These are phyloP conservation scores for Boletus sp. DNA, from an alignment of 768 basidiomycete species.

Conservation along the genomic window DNA sequence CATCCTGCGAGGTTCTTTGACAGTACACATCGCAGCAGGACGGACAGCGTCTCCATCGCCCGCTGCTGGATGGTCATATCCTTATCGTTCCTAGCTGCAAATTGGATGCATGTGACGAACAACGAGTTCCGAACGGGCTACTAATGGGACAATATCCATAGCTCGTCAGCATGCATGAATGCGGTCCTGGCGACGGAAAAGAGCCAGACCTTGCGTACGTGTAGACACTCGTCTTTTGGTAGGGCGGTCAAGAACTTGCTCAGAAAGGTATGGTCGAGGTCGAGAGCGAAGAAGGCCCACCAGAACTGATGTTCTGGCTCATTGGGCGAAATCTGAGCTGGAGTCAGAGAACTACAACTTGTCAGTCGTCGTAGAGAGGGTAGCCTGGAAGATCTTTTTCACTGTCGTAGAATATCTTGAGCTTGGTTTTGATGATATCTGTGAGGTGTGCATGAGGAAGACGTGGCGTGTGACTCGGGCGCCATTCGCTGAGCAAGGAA, in stretches of 20 bases:
- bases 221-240: conserved; percentile 50
- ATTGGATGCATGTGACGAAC: conserved; percentile 46
- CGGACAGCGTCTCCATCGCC: conserved; percentile 51
- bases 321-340: conserved; percentile 44
- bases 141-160: conserved; percentile 26
- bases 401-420: conserved; percentile 51
- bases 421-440: conserved; percentile 26
- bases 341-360: conserved; percentile 24
- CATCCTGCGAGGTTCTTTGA: conserved; percentile 62
- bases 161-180: conserved; percentile 8
- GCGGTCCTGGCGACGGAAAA: background rate
- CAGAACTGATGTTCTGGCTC: conserved; percentile 50
- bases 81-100: conserved; percentile 34
- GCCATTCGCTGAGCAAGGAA: too few relatives aligned
- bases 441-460: conserved; percentile 17
- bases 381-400: conserved; percentile 47
- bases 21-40: conserved; percentile 48
- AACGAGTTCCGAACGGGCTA: conserved; percentile 51
- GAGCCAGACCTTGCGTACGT: conserved; percentile 48
- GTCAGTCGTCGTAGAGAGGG: background rate
- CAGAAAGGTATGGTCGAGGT: conserved; percentile 50
- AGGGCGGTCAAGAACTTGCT: conserved; percentile 38
- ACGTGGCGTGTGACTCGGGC: background rate
- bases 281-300: conserved; percentile 49
- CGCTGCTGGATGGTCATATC: conserved; percentile 25